These are phyloP conservation scores for Tolypocladium ophioglossoides DNA, from an alignment of 2,329 filamentous ascomycete species.

Conservation along the genomic window DNA sequence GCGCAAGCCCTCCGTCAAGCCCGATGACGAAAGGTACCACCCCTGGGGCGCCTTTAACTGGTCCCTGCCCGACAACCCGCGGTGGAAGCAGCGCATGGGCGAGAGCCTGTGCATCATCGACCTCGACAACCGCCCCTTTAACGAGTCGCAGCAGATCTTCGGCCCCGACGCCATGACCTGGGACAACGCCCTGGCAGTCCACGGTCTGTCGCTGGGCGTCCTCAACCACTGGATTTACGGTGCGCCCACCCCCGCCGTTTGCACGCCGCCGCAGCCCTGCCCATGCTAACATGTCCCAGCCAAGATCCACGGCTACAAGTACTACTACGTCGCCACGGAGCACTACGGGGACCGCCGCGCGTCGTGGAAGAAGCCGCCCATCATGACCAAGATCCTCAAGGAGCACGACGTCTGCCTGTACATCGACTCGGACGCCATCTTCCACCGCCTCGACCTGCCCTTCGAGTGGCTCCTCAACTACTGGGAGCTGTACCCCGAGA, in stretches of 20 bases:
- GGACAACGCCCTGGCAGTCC: conserved; percentile 19
- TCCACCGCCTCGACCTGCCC: conserved; percentile 30
- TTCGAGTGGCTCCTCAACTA: conserved; percentile 38
- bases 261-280: background rate
- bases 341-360: conserved; percentile 28
- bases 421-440: conserved; percentile 34
- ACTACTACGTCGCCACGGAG: conserved; percentile 31
- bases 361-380: conserved; percentile 35
- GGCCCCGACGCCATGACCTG: conserved; percentile 23
- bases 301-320: conserved; percentile 35
- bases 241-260: conserved; percentile 7
- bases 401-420: conserved; percentile 32
- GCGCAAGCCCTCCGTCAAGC: conserved; percentile 16
- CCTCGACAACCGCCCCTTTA: conserved; percentile 30
- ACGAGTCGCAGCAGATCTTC: conserved; percentile 24
- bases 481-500: conserved; percentile 28
- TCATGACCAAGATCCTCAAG: conserved; percentile 30
- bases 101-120: conserved; percentile 34
- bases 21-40: conserved; percentile 15
- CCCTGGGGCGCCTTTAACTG: conserved; percentile 22
- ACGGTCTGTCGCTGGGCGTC: conserved; percentile 28
- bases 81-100: conserved; percentile 23
- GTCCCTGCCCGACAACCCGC: conserved; percentile 14
- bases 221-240: conserved; percentile 34
- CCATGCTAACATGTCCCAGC: conserved; percentile 17